Evolutionary conservation across 331 rosid species (phyloP).

Genomic region (Quercus phellos): DNA sequence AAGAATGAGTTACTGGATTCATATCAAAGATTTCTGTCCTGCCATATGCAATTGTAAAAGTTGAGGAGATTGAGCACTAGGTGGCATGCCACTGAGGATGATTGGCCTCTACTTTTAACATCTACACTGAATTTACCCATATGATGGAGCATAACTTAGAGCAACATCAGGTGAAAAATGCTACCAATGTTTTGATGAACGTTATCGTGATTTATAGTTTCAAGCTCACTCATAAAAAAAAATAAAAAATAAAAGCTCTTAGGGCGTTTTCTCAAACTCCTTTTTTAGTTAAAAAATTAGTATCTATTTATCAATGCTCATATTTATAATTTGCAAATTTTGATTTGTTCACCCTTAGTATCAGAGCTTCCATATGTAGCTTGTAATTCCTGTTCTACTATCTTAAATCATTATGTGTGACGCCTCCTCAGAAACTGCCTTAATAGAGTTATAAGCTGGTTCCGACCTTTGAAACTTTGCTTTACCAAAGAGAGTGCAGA

Average conservation of each 20-base stretch:
- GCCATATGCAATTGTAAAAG: background rate
- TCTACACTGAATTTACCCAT: background rate
- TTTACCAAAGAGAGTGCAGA: background rate
- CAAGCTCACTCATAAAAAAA: background rate
- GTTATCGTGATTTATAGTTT: background rate
- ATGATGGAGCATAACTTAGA: background rate
- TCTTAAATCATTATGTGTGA: background rate
- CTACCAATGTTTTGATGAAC: background rate
- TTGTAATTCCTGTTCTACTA: background rate
- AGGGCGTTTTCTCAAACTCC: background rate
- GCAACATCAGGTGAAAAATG: background rate
- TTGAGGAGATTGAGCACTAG: background rate
- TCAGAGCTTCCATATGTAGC: background rate
- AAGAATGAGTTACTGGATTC: background rate
- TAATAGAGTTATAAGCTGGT: background rate
- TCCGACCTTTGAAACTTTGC: background rate
- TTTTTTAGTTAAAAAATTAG: background rate
- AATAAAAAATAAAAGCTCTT: background rate
- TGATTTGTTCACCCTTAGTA: background rate
- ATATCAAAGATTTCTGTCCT: background rate
- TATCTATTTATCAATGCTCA: background rate
- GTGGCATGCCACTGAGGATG: background rate
- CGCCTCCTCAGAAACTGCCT: background rate
- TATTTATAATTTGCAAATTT: background rate
- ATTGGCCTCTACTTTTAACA: background rate